Conservation (phyloP, 352 stramenopile genomes). For the Globisporangium heterothallicum region DNA sequence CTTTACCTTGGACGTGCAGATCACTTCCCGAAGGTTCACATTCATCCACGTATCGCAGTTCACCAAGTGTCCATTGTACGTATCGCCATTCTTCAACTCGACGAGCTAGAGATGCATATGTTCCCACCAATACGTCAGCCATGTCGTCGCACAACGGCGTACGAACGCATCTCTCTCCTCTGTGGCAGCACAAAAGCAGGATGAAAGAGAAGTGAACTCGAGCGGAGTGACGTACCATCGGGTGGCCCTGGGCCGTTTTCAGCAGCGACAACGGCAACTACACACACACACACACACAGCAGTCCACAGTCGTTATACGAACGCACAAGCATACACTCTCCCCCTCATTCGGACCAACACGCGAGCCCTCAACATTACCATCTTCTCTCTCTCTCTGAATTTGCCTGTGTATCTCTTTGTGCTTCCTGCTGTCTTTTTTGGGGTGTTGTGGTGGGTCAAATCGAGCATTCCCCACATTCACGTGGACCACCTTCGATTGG, state of each 20-base stretch:
- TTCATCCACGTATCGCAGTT: constrained; percentile 99
- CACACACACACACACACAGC: constrained; percentile 12
- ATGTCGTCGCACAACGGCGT: too few species aligned
- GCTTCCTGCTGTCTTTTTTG: constrained; percentile 2
- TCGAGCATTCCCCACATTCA: too few species aligned
- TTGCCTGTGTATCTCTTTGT: too few species aligned
- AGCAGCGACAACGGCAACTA: constrained; percentile 95
- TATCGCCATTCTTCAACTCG: constrained; percentile 99
- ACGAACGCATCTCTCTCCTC: too few species aligned
- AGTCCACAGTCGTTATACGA: background rate
- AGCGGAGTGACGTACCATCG: constrained; percentile 73
- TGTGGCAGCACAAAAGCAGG: background rate
- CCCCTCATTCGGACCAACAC: background rate
- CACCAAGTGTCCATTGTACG: constrained; percentile 96
- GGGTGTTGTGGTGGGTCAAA: background rate
- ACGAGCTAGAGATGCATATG: too few species aligned
- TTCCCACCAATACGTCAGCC: too few species aligned
- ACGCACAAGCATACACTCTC: background rate
- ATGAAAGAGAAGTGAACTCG: background rate
- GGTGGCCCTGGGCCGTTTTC: constrained; percentile 92
- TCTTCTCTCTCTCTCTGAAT: background rate
- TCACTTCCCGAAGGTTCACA: constrained; percentile 98
- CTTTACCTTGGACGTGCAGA: constrained; percentile 93
- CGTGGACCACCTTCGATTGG: background rate
- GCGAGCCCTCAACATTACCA: background rate